Evolutionary conservation across 1,284 basidiomycete species (phyloP).

Genomic region (Athelia psychrophila): DNA sequence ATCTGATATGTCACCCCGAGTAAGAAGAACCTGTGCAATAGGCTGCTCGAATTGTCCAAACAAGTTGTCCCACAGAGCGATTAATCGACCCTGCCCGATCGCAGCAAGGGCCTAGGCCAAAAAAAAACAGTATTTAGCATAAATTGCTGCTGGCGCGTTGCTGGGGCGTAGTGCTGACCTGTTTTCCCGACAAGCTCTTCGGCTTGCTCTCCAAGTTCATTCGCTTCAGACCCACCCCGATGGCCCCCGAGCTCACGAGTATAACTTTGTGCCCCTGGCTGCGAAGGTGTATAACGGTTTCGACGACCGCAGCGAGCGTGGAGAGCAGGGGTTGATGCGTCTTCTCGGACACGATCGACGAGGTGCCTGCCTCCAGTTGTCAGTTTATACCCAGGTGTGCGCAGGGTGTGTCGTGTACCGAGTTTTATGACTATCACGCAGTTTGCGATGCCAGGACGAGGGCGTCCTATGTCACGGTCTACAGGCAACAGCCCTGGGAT

Average conservation of each 20-base stretch:
- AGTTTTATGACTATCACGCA: constrained; percentile 81
- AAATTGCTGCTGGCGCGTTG: not conserved
- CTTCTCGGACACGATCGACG: constrained; percentile 90
- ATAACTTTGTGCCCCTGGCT: constrained; percentile 89
- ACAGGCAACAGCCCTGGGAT: not conserved
- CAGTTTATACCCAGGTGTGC: constrained; percentile 4
- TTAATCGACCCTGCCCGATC: constrained; percentile 94
- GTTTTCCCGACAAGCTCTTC: constrained; percentile 87
- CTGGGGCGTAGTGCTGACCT: constrained; percentile 47
- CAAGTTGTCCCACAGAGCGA: constrained; percentile 95
- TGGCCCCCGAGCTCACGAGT: constrained; percentile 94
- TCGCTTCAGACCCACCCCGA: constrained; percentile 89
- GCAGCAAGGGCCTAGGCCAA: constrained; percentile 95
- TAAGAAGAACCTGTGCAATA: constrained; percentile 93
- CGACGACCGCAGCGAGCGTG: constrained; percentile 88
- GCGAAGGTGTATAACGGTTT: constrained; percentile 83
- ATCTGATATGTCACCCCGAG: constrained; percentile 95
- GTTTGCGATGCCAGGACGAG: constrained; percentile 22
- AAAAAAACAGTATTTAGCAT: too few relatives aligned
- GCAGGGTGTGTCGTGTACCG: constrained; percentile 38
- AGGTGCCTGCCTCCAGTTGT: constrained; percentile 61
- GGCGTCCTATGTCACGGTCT: not conserved
- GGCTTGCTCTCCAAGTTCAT: constrained; percentile 85
- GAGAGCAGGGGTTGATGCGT: constrained; percentile 90
- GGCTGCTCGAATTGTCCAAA: constrained; percentile 93